A percentile compares a stretch with the other conserved stretches of the same genome.
Evolutionary conservation across 257 asterid species (phyloP).

Genomic region (Salvia hispanica): DNA sequence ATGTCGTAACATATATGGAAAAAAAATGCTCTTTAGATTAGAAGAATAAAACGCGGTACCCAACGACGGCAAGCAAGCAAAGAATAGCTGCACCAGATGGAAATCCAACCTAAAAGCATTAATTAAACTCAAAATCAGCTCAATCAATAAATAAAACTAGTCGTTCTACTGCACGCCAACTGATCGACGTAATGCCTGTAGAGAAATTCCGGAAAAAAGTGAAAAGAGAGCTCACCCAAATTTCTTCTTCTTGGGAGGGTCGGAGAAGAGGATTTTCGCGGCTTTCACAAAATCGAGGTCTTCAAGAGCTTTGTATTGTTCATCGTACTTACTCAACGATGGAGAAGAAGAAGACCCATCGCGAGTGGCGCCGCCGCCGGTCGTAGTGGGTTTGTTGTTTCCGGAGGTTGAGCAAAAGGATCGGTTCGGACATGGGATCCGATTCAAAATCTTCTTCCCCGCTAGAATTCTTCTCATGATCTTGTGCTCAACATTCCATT

Average conservation of each 20-base stretch:
- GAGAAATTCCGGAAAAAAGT: slow-evolving; percentile 16
- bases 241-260: slow-evolving; percentile 61
- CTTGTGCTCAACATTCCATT: slow-evolving; percentile 34
- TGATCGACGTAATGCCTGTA: slow-evolving; percentile 36
- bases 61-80: slow-evolving; percentile 86
- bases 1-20: slow-evolving; percentile 23
- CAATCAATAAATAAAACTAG: background rate
- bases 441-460: slow-evolving; percentile 44
- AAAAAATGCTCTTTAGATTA: background rate
- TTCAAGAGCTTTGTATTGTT: slow-evolving; percentile 64
- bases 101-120: slow-evolving; percentile 71
- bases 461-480: slow-evolving; percentile 44
- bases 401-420: slow-evolving; percentile 42
- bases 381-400: slow-evolving; percentile 37
- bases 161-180: slow-evolving; percentile 31
- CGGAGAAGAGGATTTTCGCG: slow-evolving; percentile 61
- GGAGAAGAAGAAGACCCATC: slow-evolving; percentile 43
- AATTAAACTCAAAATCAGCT: slow-evolving; percentile 18
- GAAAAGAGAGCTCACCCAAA: slow-evolving; percentile 60
- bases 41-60: slow-evolving; percentile 51
- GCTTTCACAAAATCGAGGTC: slow-evolving; percentile 72
- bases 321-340: slow-evolving; percentile 44
- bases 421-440: slow-evolving; percentile 34
- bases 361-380: slow-evolving; percentile 26
- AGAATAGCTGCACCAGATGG: slow-evolving; percentile 89